Base-by-base conservation (phyloP, 2,329 filamentous ascomycete genomes). In the Lojkania enalia region DNA sequence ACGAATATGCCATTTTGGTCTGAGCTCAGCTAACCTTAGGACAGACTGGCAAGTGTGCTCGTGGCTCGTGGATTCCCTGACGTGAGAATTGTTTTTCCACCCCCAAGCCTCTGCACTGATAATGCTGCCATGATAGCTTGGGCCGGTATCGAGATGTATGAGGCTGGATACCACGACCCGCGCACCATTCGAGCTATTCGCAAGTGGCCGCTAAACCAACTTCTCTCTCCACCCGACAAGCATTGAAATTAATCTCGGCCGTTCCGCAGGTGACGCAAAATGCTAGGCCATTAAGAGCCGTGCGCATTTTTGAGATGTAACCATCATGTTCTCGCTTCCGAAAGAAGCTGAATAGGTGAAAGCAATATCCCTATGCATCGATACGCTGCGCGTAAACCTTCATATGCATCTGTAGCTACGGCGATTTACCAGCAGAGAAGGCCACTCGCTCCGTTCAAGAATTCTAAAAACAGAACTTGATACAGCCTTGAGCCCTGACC, bases 121-220 rank as follows among this genome's bases (percentile, higher is more conserved):
- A 97, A 99, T 69, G 94, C 94, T 11, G 89, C 90, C 36, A 99
- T 99, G 94, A 91, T 97, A 65, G 92, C 87, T 1, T 97, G 94
- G 92, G 78, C 91, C 1, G 94, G 87, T 0, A 79, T 91, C 54
- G 91, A 97, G 71, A 96, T 99, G 91, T 96, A 81, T 62, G 80
- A 87, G 67, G 82, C 81, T 1, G 91, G 92, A 0, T 91, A 65
- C 33, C 48, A 23, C 5, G 52, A 64, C 39, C 20, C 51, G 3
- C 50, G 67, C 29, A 52, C 27, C 15, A 67, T 69, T 20, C 55
- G 67, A 5, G 63, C 66, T 7, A 47, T 69, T 27, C 60, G 67
- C 11, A 70, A 69, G 40, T 71, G 68, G 68, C 66, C 66, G 11
- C 51, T 71, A 4, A 59, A 69, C 35, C 29, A 61, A 39, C 42